These are phyloP conservation scores for Candida germanica DNA, from an alignment of 805 yeast genomes.

Conservation along the genomic window DNA sequence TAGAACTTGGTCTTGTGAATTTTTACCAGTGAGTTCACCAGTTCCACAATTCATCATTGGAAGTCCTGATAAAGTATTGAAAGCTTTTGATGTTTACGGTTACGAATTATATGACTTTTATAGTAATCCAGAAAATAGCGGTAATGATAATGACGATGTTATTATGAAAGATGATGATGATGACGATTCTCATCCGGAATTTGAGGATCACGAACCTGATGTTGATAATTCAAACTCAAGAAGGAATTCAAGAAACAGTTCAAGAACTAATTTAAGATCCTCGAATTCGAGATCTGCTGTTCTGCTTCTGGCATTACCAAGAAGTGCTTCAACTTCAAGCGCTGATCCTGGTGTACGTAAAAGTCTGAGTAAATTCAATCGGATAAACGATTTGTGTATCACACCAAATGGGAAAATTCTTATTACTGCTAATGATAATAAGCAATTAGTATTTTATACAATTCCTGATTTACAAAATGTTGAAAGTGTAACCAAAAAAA, in stretches of 20 bases:
- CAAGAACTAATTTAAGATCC: conserved; percentile 1
- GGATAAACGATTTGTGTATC: conserved; percentile 69
- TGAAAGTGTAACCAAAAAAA: conserved; percentile 28
- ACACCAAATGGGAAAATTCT: conserved; percentile 61
- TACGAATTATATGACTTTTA: conserved; percentile 42
- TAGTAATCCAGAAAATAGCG: conserved; percentile 21
- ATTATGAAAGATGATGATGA: conserved; percentile 12
- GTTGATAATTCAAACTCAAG: conserved; percentile 5
- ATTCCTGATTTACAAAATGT: conserved; percentile 36
- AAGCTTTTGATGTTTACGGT: conserved; percentile 39
- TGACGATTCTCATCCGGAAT: conserved; percentile 9
- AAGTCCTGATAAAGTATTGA: conserved; percentile 65
- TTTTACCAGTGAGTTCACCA: conserved; percentile 49
- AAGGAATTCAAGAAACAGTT: conserved; percentile 2
- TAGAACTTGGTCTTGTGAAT: conserved; percentile 55
- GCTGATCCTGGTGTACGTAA: background rate
- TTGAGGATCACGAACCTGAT: conserved; percentile 7
- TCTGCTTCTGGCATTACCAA: background rate
- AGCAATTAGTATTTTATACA: conserved; percentile 59
- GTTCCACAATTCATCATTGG: conserved; percentile 61
- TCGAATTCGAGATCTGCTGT: background rate
- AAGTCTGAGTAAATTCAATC: conserved; percentile 25
- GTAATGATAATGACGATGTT: conserved; percentile 14
- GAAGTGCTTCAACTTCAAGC: background rate
- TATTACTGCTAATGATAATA: conserved; percentile 63